phyloP scores from a whole-genome alignment of 2,329 filamentous ascomycete genomes.

The Paecilomyces formosus region DNA sequence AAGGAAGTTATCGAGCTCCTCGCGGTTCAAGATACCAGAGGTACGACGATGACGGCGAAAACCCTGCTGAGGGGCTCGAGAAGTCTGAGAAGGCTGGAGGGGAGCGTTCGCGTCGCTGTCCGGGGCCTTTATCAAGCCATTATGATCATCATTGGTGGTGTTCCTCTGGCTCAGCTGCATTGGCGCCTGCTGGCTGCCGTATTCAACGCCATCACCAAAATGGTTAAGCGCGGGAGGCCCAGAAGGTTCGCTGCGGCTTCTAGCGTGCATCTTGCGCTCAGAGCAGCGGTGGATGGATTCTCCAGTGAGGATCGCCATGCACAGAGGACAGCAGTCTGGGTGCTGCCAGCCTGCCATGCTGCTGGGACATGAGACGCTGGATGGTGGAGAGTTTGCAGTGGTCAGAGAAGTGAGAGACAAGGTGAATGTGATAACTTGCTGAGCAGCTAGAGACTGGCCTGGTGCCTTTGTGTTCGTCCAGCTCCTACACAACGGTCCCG shows the following conservation, averaged over 20 bases:
- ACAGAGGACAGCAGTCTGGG: neutral
- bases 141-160: neutral
- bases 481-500: neutral
- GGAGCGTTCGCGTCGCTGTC: neutral
- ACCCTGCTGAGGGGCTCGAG: neutral
- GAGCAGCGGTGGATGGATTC: neutral
- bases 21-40: neutral
- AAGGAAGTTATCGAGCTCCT: neutral
- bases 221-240: slow-evolving; percentile 15
- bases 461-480: neutral
- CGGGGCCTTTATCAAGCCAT: neutral
- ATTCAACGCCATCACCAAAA: slow-evolving; percentile 6
- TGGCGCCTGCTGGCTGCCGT: neutral
- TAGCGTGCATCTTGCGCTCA: slow-evolving; percentile 6
- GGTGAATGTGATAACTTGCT: neutral
- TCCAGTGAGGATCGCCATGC: neutral
- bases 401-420: neutral
- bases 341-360: neutral
- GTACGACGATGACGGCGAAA: neutral
- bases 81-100: neutral
- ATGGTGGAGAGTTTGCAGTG: neutral
- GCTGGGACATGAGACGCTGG: neutral
- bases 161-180: neutral
- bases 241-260: slow-evolving; percentile 10
- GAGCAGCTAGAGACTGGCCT: neutral